Evolutionary conservation across 352 stramenopile species (phyloP), one percentile per base, ranked within the genome.

Genomic region (Globisporangium echinulatum): DNA sequence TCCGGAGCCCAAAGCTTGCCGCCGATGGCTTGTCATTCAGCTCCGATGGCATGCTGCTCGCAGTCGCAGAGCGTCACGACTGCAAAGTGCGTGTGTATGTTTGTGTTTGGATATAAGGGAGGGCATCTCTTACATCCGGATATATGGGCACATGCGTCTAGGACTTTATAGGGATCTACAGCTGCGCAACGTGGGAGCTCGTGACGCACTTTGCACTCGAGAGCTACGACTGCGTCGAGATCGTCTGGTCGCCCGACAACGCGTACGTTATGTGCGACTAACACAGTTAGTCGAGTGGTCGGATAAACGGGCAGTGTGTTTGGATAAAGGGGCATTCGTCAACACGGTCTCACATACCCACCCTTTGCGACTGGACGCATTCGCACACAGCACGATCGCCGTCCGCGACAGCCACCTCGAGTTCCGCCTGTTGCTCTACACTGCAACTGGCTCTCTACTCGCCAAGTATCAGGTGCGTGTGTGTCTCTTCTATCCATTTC

Each of bases 141-240:
- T 10, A 43, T 43, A 25, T 25, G 19, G 19, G 19, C 19, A 25
- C 19, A 1, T 10, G 39, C 39, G 9, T 46, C 51, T 37, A 91
- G 75, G 85, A 94, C 46, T 88, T 84, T 17, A 62, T 94, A 36
- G 82, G 81, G 5, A 70, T 94, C 52, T 94, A 94, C 68, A 79
- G 71, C 57, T 88, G 80, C 47, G 81, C 79, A 54, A 72, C 68
- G 13, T 94, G 85, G 85, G 81, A 92, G 39, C 63, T 92, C 5
- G 74, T 79, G 4, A 56, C 69, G 0, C 85, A 92, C 57, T 94
- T 92, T 56, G 49, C 80, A 2, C 56, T 89, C 11, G 80, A 90
- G 19, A 92, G 79, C 60, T 94, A 94, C 63, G 85, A 94, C 66
- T 89, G 82, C 40, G 74, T 81, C 1, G 77, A 94, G 66, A 67